Conservation (phyloP, 2,329 filamentous ascomycete species). For the Elsinoe australis region DNA sequence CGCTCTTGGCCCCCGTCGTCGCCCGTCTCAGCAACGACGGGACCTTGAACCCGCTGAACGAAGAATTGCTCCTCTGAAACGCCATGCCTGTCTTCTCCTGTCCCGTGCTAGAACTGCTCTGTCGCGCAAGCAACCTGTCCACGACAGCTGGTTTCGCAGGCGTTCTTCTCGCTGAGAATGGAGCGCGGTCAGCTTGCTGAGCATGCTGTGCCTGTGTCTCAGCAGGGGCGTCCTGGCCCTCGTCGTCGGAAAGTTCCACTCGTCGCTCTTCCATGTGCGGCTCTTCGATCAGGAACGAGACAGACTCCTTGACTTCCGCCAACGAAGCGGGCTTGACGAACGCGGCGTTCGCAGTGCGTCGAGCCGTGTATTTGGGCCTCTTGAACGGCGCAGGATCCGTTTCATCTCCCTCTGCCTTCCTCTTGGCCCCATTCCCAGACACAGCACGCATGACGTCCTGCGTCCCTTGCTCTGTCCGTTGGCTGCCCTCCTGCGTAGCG, state of each 20-base stretch:
- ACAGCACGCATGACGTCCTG: conserved; percentile 13
- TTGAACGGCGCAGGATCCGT: conserved; percentile 3
- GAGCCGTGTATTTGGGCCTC: not conserved
- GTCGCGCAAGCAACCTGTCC: conserved; percentile 66
- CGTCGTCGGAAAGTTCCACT: conserved; percentile 34
- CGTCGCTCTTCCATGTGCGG: conserved; percentile 48
- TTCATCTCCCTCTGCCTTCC: conserved; percentile 25
- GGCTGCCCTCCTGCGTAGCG: conserved; percentile 5
- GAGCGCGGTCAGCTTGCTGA: conserved; percentile 31
- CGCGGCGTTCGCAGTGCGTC: conserved; percentile 29
- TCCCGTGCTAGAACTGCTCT: conserved; percentile 32
- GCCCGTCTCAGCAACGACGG: conserved; percentile 65
- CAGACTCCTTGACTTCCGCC: conserved; percentile 71
- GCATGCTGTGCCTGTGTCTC: not conserved
- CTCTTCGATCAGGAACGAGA: conserved; percentile 74
- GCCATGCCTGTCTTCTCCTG: conserved; percentile 43
- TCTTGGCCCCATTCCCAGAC: conserved; percentile 31
- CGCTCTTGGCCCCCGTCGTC: conserved; percentile 48
- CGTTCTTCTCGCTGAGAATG: conserved; percentile 31
- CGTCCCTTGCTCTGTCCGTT: conserved; percentile 4
- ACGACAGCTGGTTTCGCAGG: conserved; percentile 45
- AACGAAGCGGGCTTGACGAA: conserved; percentile 61
- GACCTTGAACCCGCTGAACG: conserved; percentile 50
- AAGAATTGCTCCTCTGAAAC: conserved; percentile 35
- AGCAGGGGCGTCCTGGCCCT: conserved; percentile 37